A percentile compares a stretch with the other conserved stretches of the same genome.
Evolutionary conservation across 2,329 filamentous ascomycete species (phyloP).

Genomic region (Botrytis tulipae): DNA sequence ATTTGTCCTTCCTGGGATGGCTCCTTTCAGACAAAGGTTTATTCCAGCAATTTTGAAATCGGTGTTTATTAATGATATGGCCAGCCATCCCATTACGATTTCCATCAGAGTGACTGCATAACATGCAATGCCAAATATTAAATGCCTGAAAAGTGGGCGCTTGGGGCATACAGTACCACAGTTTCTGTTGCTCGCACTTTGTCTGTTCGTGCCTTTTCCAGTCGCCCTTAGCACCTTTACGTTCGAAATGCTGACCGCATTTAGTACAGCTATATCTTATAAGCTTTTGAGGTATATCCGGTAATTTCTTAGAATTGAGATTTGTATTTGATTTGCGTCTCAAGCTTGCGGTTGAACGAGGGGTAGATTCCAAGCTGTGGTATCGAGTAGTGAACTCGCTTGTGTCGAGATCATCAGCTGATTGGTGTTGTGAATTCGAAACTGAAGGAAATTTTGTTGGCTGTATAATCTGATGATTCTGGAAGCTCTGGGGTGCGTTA

Average conservation of each 20-base stretch:
- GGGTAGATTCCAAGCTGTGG: background rate
- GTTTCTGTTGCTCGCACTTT: conserved; percentile 28
- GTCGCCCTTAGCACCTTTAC: conserved; percentile 27
- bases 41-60: conserved; percentile 25
- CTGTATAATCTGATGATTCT: background rate
- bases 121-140: conserved; percentile 25
- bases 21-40: conserved; percentile 22
- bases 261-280: conserved; percentile 28
- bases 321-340: background rate
- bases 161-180: conserved; percentile 29
- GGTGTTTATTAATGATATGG: conserved; percentile 27
- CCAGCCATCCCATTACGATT: conserved; percentile 22
- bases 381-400: background rate
- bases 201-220: conserved; percentile 32
- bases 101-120: conserved; percentile 22
- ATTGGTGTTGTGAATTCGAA: background rate
- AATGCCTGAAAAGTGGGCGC: conserved; percentile 19
- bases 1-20: conserved; percentile 29
- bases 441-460: background rate
- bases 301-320: background rate
- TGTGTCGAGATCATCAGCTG: background rate
- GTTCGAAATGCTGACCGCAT: conserved; percentile 24
- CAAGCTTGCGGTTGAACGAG: background rate
- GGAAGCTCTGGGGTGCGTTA: background rate
- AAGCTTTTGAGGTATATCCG: background rate